Evolutionary conservation across 306 rosid genomes (phyloP), one percentile per base, ranked within the genome.

Genomic region (Vigna unguiculata): DNA sequence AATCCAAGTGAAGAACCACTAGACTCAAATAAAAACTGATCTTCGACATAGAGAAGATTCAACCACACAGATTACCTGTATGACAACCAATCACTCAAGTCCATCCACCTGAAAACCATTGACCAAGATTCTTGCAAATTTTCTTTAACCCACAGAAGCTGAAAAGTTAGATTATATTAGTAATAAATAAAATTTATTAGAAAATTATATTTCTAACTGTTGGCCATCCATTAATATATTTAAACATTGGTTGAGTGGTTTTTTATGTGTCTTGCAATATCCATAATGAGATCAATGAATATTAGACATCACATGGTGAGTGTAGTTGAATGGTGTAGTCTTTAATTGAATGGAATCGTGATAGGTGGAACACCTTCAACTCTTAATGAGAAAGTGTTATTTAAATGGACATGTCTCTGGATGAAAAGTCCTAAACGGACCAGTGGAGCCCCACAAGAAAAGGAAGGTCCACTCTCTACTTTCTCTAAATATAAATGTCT

Each of bases 141-240:
- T 90, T 95, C 98, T 86, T 92, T 95, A 78, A 95, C 91, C 98
- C 98, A 95, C 52, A 95, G 87, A 86, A 95, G 98, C 98, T 95
- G 91, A 74, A 78, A 85, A 80, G 73, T 69, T 82, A 62, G 41
- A 60, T 41, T 45, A 25, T 49, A 76, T 83, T 64, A 79, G 66
- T 59, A 30, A 15, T 64, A 79, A 3, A 34, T 6, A 34, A 40
- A 40, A 40, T 9, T 15, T 60, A 21, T 32, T 7, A 32, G 14
- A 30, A 28, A 60, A 2, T 60, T 15, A 17, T 8, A 60, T 60
- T 30, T 60, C 67, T 16, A 32, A 30, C 2, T 3, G 7, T 60
- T 60, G 41, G 38, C 9, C 22, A 30, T 60, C 43, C 12, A 28
- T 59, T 15, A n/a, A 8, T 60, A 7, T 25, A 60, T 30, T 60